A percentile compares a stretch with the other conserved stretches of the same genome.
phyloP scores from a whole-genome alignment of 177 flowering plant species.

The Vitis hybrid region DNA sequence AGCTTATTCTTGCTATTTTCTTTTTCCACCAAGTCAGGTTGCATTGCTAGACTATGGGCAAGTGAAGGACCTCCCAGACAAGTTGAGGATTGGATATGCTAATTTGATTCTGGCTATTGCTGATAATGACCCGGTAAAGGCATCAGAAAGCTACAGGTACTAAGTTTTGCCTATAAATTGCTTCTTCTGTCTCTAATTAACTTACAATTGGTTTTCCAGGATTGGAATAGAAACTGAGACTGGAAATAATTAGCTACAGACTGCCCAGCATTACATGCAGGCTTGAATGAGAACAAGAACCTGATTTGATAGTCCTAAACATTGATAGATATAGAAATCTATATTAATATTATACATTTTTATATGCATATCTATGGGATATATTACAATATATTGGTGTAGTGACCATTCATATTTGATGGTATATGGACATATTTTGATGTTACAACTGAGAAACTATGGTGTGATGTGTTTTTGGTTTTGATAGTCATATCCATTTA shows the following conservation, averaged over 20 bases:
- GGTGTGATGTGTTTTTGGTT: no score
- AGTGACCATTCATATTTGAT: no score
- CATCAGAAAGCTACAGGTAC: constrained; percentile 70
- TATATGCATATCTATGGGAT: no score
- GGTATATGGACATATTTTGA: no score
- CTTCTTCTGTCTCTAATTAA: not conserved
- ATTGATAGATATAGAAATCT: not conserved
- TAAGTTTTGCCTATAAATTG: constrained; percentile 9
- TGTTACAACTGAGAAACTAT: no score
- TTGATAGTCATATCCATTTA: no score
- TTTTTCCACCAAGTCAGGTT: constrained; percentile 48
- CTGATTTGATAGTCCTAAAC: not conserved
- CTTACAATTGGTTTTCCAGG: not conserved
- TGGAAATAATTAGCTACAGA: not conserved
- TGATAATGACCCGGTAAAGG: constrained; percentile 63
- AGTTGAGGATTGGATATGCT: constrained; percentile 87
- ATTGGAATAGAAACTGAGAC: not conserved
- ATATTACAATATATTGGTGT: no score
- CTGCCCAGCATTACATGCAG: not conserved
- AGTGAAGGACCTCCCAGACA: constrained; percentile 92
- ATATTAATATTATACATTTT: no score
- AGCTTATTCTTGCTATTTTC: not conserved
- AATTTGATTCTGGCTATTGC: constrained; percentile 80
- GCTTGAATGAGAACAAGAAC: not conserved
- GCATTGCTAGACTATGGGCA: constrained; percentile 97